Evolutionary conservation across 257 asterid genomes (phyloP), one percentile per base, ranked within the genome.

Genomic region (Scutellaria minor): DNA sequence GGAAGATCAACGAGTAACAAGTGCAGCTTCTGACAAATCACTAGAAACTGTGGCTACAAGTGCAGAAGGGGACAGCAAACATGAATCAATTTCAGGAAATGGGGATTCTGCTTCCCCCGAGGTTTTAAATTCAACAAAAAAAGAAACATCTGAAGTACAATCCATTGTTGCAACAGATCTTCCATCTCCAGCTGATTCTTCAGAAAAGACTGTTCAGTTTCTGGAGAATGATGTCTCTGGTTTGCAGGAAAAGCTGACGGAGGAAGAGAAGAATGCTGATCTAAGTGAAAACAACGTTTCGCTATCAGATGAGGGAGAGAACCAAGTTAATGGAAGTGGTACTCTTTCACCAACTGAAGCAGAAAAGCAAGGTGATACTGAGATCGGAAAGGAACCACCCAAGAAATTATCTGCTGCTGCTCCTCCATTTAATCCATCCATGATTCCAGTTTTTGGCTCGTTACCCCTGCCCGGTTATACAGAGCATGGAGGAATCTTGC

Each of bases 371-470:
- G 72, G 73, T 58, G 88, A 82, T 71, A 8, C 79, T 9, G 95
- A 85, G 78, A 79, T 70, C 8, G 91, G 79, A 76, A 88, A 85
- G 82, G 93, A 87, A 66, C 73, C 86, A 22, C 75, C 83, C 76
- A 90, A 85, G 79, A 90, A 90, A 83, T 86, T 90, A 57, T 88
- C 96, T 13, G 96, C 97, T 37, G 87, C 97, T 52, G 97, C 97
- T 27, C 92, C 96, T 63, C 97, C 97, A 15, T 90, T 81, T 80
- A 90, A 78, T 74, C 97, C 97, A 11, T 79, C 94, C 6, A 75
- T 72, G 51, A 41, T 80, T 60, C 92, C 89, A 44, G 84, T 85
- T 55, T 87, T 83, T 71, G 89, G 88, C 54, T 60, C 96, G 22
- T 82, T 85, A 53, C 84, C 88, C n/a, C 64, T 82, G 60, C 81